phyloP scores from a whole-genome alignment of 1,284 basidiomycete species.

The Inonotus hispidus region DNA sequence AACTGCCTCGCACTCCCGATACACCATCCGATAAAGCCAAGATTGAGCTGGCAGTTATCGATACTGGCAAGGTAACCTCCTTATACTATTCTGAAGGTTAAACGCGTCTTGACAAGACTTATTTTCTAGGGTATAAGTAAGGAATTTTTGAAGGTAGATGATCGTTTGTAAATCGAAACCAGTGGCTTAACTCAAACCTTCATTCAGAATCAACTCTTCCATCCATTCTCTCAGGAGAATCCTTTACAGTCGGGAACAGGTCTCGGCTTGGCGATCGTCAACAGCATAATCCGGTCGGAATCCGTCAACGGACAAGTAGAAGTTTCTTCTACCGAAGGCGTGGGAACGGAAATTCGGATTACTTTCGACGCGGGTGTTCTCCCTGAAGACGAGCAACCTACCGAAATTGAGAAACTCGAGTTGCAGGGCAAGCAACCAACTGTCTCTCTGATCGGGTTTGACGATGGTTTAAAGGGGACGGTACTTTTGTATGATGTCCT shows the following conservation, averaged over 20 bases:
- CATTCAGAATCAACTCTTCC: conserved; percentile 85
- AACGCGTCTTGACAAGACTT: background rate
- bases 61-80: conserved; percentile 76
- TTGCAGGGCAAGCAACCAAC: conserved; percentile 42
- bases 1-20: conserved; percentile 53
- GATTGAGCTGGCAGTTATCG: conserved; percentile 82
- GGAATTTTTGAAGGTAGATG: conserved; percentile 71
- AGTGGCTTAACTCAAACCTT: conserved; percentile 21
- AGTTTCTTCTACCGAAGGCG: conserved; percentile 82
- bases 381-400: conserved; percentile 39
- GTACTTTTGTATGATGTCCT: conserved; percentile 64
- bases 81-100: background rate
- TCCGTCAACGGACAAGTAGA: conserved; percentile 86
- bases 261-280: conserved; percentile 94
- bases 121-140: conserved; percentile 70
- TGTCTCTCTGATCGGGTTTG: conserved; percentile 74
- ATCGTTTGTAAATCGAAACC: background rate
- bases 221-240: conserved; percentile 94
- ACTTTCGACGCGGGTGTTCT: conserved; percentile 72
- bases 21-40: conserved; percentile 56
- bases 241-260: conserved; percentile 91
- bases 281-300: conserved; percentile 84
- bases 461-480: conserved; percentile 59
- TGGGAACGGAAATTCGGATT: conserved; percentile 92
- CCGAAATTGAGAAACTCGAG: conserved; percentile 42